Conservation (phyloP, 2,329 filamentous ascomycete species). For the Fusarium keratoplasticum region DNA sequence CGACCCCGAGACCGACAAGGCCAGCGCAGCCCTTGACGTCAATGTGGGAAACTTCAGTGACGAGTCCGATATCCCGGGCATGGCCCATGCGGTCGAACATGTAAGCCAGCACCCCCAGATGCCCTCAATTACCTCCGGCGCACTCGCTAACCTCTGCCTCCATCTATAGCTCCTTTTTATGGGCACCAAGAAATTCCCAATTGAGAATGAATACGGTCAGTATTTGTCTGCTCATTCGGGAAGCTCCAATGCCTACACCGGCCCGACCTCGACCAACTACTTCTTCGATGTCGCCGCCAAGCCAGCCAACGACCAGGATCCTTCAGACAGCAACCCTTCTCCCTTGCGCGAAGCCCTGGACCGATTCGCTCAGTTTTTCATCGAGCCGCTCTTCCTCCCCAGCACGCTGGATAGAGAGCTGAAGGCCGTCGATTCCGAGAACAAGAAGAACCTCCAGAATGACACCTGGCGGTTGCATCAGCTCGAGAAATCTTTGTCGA, state of each 20-base stretch:
- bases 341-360: constrained; percentile 84
- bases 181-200: constrained; percentile 97
- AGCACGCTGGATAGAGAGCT: constrained; percentile 89
- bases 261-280: constrained; percentile 94
- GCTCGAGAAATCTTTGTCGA: constrained; percentile 88
- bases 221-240: constrained; percentile 93
- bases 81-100: constrained; percentile 97
- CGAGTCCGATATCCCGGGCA: constrained; percentile 88
- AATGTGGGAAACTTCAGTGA: constrained; percentile 97
- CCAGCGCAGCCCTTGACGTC: constrained; percentile 95
- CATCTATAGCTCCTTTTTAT: constrained; percentile 83
- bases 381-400: constrained; percentile 85
- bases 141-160: constrained; percentile 22
- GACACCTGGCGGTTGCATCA: constrained; percentile 91
- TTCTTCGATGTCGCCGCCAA: constrained; percentile 95
- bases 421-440: constrained; percentile 91
- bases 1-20: constrained; percentile 95
- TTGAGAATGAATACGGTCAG: constrained; percentile 95
- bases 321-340: constrained; percentile 67
- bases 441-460: constrained; percentile 96
- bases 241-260: constrained; percentile 94
- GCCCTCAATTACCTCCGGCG: background rate
- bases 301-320: constrained; percentile 69
- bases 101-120: constrained; percentile 52
- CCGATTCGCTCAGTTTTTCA: constrained; percentile 94